Conservation (phyloP, 805 yeast species). For the Groenewaldozyma salmanticensis region DNA sequence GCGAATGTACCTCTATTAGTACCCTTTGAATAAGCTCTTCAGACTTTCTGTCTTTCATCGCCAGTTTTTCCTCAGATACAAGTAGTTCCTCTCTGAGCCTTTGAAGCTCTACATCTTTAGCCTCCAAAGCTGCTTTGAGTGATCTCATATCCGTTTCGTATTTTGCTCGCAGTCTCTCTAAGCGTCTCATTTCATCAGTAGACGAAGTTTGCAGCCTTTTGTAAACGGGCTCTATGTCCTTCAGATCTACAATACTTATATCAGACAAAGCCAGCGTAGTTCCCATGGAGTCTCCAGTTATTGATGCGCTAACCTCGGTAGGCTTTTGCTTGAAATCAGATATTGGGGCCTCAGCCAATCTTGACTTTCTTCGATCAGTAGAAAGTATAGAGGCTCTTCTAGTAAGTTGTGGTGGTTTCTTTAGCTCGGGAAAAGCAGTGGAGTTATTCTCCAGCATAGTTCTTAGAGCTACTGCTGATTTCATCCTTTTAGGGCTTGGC, state of each 20-base stretch:
- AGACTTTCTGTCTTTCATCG: conserved; percentile 5
- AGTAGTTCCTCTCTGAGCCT: conserved; percentile 7
- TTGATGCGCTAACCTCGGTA: background rate
- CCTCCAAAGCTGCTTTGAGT: conserved; percentile 12
- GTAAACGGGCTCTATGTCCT: conserved; percentile 1
- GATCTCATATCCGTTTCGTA: conserved; percentile 9
- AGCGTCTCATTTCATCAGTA: background rate
- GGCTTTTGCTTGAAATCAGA: background rate
- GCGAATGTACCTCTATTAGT: conserved; percentile 61
- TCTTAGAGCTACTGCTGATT: too few relatives aligned
- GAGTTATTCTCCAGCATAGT: too few relatives aligned
- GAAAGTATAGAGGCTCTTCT: too few relatives aligned
- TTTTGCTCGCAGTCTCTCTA: conserved; percentile 8
- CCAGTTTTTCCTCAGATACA: conserved; percentile 7
- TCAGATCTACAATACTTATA: conserved; percentile 4
- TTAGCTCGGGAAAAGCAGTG: too few relatives aligned
- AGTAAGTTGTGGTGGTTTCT: too few relatives aligned
- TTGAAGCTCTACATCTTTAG: conserved; percentile 12
- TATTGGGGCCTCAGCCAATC: too few relatives aligned
- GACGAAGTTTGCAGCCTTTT: background rate
- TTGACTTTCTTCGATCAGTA: too few relatives aligned
- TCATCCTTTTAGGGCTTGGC: too few relatives aligned
- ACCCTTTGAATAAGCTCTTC: conserved; percentile 20
- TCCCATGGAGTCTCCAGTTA: background rate
- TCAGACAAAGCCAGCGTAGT: conserved; percentile 3